Base-by-base conservation (phyloP, 805 yeast genomes). In the Metschnikowia lachancei region DNA sequence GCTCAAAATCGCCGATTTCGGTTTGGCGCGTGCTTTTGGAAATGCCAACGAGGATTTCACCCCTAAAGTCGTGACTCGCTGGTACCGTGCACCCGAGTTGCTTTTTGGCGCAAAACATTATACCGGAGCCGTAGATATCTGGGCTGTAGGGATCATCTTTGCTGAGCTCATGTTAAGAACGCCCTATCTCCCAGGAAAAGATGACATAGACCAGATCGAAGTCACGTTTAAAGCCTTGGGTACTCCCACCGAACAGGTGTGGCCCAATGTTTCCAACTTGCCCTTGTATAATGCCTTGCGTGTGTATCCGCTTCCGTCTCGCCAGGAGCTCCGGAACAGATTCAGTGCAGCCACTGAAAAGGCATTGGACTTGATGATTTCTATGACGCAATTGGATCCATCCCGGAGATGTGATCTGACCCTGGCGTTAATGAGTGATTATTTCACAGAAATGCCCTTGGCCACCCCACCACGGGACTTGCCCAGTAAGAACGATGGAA, bases 161-260 rank as follows among this genome's bases (percentile, higher is more conserved):
- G 98, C 98, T 0, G 99, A 94, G 59, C 69, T 94, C 56, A 89
- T 94, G 97, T 72, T 94, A 54, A 75, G 99, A 60, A 88, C 88
- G 3, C 99, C 99, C 1, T 94, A 94, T 64, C 67, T 95, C 37
- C 96, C 99, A 0, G 99, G 98, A 1, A 82, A 81, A 56, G 89
- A 87, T 54, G 99, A 94, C 63, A 64, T 81, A 2, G 96, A 91
- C 60, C 99, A 94, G 63, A 66, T 91, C 33, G 95, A 86, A 40
- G 86, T 90, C n/a, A 94, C 98, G 0, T 92, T 94, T 63, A 81
- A 87, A 59, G 99, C 98, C 0, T 68, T 92, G 48, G 99, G 99
- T 0, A 91, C 99, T 0, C 99, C 99, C 4, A 87, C 95, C 0
- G 97, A 91, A 54, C 81, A 77, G 28, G 81, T 74, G 2, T 94